Evolutionary conservation across 345 rosid species (phyloP).

Genomic region (Isatis tinctoria): DNA sequence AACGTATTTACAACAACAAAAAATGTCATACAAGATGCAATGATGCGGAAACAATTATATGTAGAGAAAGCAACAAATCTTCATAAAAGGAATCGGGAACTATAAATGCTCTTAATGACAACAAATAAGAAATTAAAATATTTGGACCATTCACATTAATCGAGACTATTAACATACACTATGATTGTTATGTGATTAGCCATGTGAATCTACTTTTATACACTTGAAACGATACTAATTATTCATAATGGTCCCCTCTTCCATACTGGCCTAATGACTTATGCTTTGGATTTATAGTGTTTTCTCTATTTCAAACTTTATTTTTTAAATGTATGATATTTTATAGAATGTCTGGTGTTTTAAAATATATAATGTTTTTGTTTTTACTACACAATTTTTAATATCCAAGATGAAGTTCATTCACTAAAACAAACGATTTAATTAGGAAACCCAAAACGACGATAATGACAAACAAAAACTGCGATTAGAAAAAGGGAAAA

Average conservation of each 20-base stretch:
- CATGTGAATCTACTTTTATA: conserved; percentile 9
- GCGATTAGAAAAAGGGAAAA: not conserved
- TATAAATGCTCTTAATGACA: conserved; percentile 29
- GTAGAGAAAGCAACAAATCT: not conserved
- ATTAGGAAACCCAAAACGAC: not conserved
- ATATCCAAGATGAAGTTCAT: too few relatives aligned
- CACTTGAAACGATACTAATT: conserved; percentile 6
- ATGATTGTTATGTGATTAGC: conserved; percentile 23
- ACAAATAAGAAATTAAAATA: not conserved
- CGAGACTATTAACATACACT: conserved; percentile 24
- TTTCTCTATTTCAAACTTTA: not conserved
- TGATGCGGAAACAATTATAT: not conserved
- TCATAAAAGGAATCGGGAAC: not conserved
- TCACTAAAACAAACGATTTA: not conserved
- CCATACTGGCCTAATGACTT: not conserved
- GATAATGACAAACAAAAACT: conserved; percentile 12
- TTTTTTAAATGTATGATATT: too few relatives aligned
- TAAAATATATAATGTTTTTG: too few relatives aligned
- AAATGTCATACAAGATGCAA: not conserved
- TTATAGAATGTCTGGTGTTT: too few relatives aligned
- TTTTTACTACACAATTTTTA: too few relatives aligned
- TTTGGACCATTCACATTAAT: conserved; percentile 26
- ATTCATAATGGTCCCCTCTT: conserved; percentile 24
- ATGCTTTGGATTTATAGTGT: not conserved
- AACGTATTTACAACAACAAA: too few relatives aligned